Evolutionary conservation across 768 basidiomycete genomes (phyloP).

Genomic region (Roridomyces roridus): DNA sequence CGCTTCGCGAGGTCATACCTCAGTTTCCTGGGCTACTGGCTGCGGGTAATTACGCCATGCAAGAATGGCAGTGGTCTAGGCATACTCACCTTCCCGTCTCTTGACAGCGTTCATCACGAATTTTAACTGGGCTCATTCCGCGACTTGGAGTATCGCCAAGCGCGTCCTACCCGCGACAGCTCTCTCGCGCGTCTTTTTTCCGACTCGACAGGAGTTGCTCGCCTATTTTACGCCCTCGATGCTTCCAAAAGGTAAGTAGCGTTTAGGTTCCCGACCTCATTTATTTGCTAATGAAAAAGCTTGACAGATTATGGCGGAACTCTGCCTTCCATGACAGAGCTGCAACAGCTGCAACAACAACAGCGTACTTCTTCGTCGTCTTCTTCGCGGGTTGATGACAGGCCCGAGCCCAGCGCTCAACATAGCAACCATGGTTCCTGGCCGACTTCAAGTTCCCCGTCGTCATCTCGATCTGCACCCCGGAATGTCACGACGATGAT

Average conservation of each 20-base stretch:
- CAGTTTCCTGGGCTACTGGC: conserved; percentile 80
- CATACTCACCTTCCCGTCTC: conserved; percentile 14
- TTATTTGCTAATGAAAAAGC: conserved; percentile 29
- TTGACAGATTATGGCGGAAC: conserved; percentile 71
- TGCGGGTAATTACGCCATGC: conserved; percentile 60
- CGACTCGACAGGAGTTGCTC: conserved; percentile 59
- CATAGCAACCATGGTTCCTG: too few relatives aligned
- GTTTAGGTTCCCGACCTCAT: conserved; percentile 2
- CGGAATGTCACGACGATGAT: too few relatives aligned
- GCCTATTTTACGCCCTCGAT: conserved; percentile 55
- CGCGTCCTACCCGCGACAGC: conserved; percentile 66
- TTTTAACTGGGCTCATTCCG: conserved; percentile 75
- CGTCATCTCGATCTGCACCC: conserved; percentile 22
- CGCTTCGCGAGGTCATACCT: conserved; percentile 68
- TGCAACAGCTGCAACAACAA: conserved; percentile 44
- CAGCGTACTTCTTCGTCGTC: too few relatives aligned
- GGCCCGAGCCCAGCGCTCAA: too few relatives aligned
- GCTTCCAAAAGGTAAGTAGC: conserved; percentile 61
- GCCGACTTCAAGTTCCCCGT: conserved; percentile 4
- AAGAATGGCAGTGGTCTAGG: too few relatives aligned
- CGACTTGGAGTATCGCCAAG: conserved; percentile 72
- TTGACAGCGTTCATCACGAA: conserved; percentile 70
- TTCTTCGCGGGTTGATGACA: conserved; percentile 41
- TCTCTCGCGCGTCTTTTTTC: conserved; percentile 71
- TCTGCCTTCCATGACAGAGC: conserved; percentile 54